Evolutionary conservation across 2,329 filamentous ascomycete species (phyloP).

Genomic region (Clarireedia paspali): DNA sequence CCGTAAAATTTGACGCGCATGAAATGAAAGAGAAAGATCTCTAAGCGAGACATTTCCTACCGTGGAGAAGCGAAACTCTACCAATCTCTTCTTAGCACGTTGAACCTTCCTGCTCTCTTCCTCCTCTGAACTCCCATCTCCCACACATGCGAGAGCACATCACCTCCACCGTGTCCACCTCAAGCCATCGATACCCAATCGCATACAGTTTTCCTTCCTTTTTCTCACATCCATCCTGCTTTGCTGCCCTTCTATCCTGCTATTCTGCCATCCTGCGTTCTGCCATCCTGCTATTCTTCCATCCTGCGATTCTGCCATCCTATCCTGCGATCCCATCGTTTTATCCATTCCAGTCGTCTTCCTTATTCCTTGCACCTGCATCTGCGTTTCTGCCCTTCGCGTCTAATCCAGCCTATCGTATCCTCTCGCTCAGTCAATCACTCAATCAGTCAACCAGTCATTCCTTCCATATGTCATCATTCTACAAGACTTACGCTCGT

Average conservation of each 20-base stretch:
- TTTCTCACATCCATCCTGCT: too few relatives aligned
- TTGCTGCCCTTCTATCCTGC: too few relatives aligned
- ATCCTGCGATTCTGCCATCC: too few relatives aligned
- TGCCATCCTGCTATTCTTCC: too few relatives aligned
- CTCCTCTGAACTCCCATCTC: neutral
- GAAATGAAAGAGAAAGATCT: neutral
- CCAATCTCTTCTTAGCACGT: constrained; percentile 5
- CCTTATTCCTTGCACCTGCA: neutral
- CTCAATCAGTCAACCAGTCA: neutral
- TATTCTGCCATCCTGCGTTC: too few relatives aligned
- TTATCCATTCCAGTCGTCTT: too few relatives aligned
- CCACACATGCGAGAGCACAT: neutral
- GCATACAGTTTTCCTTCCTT: too few relatives aligned
- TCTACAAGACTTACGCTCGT: neutral
- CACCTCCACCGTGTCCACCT: neutral
- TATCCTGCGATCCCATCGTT: too few relatives aligned
- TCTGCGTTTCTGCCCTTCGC: neutral
- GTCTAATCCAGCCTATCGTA: neutral
- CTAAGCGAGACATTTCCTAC: neutral
- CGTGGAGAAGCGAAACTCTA: neutral
- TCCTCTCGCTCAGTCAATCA: neutral
- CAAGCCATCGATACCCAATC: too few relatives aligned
- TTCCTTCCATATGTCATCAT: constrained; percentile 4
- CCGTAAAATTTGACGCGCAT: constrained; percentile 1
- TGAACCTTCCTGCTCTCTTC: neutral